A percentile compares a stretch with the other conserved stretches of the same genome.
Conservation (phyloP, 2,329 filamentous ascomycete species). For the Botrytis medusae region DNA sequence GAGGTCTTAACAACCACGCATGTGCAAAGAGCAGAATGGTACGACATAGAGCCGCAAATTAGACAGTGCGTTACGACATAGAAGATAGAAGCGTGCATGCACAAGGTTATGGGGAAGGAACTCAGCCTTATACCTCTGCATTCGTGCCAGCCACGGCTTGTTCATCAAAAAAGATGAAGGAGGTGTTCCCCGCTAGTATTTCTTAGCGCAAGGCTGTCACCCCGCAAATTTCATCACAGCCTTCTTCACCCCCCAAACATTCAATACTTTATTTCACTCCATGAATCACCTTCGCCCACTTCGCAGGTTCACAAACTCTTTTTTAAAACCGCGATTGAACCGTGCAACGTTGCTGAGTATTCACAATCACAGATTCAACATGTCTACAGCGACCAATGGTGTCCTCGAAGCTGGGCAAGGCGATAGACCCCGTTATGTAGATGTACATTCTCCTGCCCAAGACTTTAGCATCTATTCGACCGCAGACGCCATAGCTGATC, state of each 20-base stretch:
- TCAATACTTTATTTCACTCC: background rate
- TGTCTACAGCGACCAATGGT: constrained; percentile 10
- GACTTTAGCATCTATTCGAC: background rate
- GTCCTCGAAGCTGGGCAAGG: background rate
- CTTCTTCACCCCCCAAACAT: background rate
- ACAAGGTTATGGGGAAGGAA: background rate
- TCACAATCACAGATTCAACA: background rate
- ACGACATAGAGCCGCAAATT: background rate
- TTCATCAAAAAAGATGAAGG: background rate
- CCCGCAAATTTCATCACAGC: background rate
- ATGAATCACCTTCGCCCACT: constrained; percentile 16
- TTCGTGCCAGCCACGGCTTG: background rate
- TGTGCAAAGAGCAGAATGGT: background rate
- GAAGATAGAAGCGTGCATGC: background rate
- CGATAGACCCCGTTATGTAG: constrained; percentile 21
- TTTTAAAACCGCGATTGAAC: background rate
- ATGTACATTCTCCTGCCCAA: constrained; percentile 18
- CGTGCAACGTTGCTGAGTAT: background rate
- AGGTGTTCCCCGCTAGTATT: background rate
- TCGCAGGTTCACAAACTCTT: background rate
- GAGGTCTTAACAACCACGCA: background rate
- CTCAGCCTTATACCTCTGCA: background rate
- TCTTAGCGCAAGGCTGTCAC: constrained; percentile 6
- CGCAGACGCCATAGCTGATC: constrained; percentile 3
- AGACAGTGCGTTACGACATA: background rate